These are phyloP conservation scores for Yamadazyma tumulicola DNA, from an alignment of 805 yeast species.

Conservation along the genomic window DNA sequence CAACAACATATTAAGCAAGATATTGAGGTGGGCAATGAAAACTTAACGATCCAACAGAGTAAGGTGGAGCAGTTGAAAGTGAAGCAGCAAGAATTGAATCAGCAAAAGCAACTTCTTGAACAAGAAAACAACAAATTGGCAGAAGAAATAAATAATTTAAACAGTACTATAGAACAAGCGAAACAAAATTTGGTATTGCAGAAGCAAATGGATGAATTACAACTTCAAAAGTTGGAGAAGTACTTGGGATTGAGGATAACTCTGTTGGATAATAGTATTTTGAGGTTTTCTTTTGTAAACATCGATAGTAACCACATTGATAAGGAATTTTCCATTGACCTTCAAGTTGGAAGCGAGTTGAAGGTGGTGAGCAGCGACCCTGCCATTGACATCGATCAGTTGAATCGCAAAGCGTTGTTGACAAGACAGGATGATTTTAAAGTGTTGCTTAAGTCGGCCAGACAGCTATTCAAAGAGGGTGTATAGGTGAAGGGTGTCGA, in stretches of 20 bases:
- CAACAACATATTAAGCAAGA: slow-evolving; percentile 25
- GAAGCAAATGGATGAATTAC: slow-evolving; percentile 47
- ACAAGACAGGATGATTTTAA: slow-evolving; percentile 24
- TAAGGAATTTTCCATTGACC: slow-evolving; percentile 39
- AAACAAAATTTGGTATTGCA: slow-evolving; percentile 40
- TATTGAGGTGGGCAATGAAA: slow-evolving; percentile 21
- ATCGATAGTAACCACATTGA: slow-evolving; percentile 43
- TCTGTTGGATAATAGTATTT: slow-evolving; percentile 43
- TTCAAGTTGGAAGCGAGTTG: slow-evolving; percentile 45
- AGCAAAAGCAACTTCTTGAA: slow-evolving; percentile 13
- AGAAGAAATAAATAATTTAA: slow-evolving; percentile 13
- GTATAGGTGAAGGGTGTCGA: too few relatives aligned
- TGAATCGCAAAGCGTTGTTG: slow-evolving; percentile 20
- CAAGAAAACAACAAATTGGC: slow-evolving; percentile 21
- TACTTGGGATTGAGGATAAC: slow-evolving; percentile 54
- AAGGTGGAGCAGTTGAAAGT: slow-evolving; percentile 31
- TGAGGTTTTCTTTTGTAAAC: slow-evolving; percentile 48
- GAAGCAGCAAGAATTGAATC: slow-evolving; percentile 31
- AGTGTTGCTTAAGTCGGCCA: slow-evolving; percentile 18
- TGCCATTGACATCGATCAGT: not conserved
- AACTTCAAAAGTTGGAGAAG: slow-evolving; percentile 48
- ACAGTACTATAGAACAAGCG: slow-evolving; percentile 20
- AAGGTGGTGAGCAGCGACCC: slow-evolving; percentile 39
- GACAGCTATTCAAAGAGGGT: slow-evolving; percentile 7
- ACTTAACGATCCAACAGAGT: slow-evolving; percentile 27